A percentile compares a stretch with the other conserved stretches of the same genome.
Conservation (phyloP, 805 yeast genomes). For the Saccharomycopsis fodiens region DNA sequence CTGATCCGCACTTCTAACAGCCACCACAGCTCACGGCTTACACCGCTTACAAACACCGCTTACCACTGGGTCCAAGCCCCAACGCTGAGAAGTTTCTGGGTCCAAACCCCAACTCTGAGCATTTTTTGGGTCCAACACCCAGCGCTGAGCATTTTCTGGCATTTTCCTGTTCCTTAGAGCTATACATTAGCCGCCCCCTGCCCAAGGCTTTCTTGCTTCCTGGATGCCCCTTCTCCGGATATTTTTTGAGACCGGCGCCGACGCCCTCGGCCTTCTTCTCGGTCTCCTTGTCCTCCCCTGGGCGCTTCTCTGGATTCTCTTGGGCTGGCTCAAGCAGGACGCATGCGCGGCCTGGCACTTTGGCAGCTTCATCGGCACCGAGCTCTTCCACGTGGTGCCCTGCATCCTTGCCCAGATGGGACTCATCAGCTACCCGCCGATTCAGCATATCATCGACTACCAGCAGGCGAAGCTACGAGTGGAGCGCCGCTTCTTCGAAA, state of each 20-base stretch:
- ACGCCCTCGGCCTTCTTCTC: neutral
- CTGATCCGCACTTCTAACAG: too few relatives aligned
- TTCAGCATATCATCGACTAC: constrained; percentile 8
- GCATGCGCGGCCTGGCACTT: neutral
- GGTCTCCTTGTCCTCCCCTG: constrained; percentile 11
- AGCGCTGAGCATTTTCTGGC: too few relatives aligned
- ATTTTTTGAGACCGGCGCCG: constrained; percentile 12
- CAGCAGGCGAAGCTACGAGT: neutral
- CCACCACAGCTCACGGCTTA: too few relatives aligned
- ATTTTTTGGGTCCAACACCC: too few relatives aligned
- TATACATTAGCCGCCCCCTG: too few relatives aligned
- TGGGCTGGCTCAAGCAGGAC: constrained; percentile 14
- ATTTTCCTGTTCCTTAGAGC: too few relatives aligned
- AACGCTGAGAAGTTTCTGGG: too few relatives aligned
- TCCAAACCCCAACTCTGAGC: too few relatives aligned
- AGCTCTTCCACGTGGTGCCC: constrained; percentile 18
- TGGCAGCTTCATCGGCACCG: neutral
- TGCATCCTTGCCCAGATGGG: constrained; percentile 20
- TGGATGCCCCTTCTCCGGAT: constrained; percentile 20
- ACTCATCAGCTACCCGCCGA: constrained; percentile 12
- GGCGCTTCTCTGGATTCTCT: constrained; percentile 2
- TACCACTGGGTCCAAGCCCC: too few relatives aligned
- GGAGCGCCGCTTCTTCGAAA: neutral
- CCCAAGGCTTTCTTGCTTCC: too few relatives aligned
- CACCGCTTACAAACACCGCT: too few relatives aligned